A percentile compares a stretch with the other conserved stretches of the same genome.
Conservation (phyloP, 2,329 filamentous ascomycete species). For the Curvularia hawaiiensis region DNA sequence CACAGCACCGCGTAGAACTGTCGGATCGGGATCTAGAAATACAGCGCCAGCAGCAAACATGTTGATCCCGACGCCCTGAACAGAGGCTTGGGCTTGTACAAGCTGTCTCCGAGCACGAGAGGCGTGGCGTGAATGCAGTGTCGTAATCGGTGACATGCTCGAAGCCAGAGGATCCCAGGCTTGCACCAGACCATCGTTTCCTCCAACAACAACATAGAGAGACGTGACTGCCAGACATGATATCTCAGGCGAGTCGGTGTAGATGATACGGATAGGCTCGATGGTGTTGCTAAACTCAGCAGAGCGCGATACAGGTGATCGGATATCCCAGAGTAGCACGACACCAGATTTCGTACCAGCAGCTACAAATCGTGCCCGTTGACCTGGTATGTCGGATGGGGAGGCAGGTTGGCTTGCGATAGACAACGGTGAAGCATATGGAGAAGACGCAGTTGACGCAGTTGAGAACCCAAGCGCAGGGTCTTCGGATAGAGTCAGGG, state of each 20-base stretch:
- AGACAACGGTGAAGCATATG: constrained; percentile 59
- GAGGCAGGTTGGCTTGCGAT: constrained; percentile 52
- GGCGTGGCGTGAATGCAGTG: constrained; percentile 83
- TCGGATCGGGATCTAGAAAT: constrained; percentile 84
- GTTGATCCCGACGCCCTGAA: constrained; percentile 72
- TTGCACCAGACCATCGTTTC: constrained; percentile 92
- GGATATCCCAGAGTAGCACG: constrained; percentile 85
- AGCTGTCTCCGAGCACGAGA: constrained; percentile 79
- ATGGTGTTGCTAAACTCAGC: constrained; percentile 63
- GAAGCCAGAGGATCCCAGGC: constrained; percentile 96
- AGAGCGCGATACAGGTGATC: constrained; percentile 65
- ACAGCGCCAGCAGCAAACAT: constrained; percentile 84
- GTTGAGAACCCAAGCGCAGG: constrained; percentile 67
- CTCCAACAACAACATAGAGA: constrained; percentile 88
- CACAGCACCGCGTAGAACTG: constrained; percentile 81
- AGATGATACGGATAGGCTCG: constrained; percentile 76
- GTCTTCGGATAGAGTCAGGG: constrained; percentile 77
- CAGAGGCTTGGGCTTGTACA: constrained; percentile 69
- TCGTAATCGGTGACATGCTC: constrained; percentile 76
- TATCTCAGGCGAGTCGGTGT: constrained; percentile 88
- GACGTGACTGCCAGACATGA: constrained; percentile 82
- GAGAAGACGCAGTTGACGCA: constrained; percentile 59
- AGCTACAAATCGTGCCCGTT: constrained; percentile 79
- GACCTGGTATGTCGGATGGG: constrained; percentile 75
- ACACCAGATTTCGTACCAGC: constrained; percentile 78